Conservation (phyloP, 1,284 basidiomycete genomes). For the Ceratobasidium sp. region DNA sequence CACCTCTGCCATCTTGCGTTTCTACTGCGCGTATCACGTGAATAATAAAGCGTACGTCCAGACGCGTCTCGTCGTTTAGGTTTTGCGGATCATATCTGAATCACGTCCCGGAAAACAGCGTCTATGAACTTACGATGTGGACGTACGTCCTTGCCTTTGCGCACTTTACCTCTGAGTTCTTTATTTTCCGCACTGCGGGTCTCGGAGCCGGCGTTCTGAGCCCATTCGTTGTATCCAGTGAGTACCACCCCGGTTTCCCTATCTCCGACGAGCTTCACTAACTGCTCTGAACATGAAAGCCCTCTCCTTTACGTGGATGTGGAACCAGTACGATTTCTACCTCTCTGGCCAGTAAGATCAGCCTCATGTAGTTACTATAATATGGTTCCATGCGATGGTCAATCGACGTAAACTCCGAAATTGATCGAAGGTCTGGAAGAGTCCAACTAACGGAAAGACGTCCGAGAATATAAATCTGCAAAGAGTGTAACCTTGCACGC, state of each 20-base stretch:
- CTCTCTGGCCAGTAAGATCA: constrained; percentile 36
- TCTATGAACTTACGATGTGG: constrained; percentile 89
- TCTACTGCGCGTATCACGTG: constrained; percentile 89
- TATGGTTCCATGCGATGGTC: background rate
- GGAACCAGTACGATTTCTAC: constrained; percentile 77
- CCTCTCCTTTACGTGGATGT: constrained; percentile 82
- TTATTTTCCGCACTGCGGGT: constrained; percentile 84
- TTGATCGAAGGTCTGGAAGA: background rate
- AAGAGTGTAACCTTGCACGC: background rate
- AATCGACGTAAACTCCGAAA: constrained; percentile 2
- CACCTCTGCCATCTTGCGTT: constrained; percentile 80
- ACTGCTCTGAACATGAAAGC: constrained; percentile 58
- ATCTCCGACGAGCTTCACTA: constrained; percentile 3
- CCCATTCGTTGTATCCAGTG: constrained; percentile 89
- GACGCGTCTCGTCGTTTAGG: constrained; percentile 36
- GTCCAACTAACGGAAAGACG: background rate
- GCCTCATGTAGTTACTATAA: background rate
- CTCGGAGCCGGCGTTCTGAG: constrained; percentile 72
- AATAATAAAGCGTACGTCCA: constrained; percentile 74
- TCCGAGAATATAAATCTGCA: background rate
- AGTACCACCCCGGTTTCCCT: constrained; percentile 56
- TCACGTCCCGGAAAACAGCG: constrained; percentile 59
- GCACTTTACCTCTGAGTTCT: constrained; percentile 88
- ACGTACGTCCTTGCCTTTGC: constrained; percentile 90
- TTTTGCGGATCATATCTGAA: constrained; percentile 40